Evolutionary conservation across 768 basidiomycete species (phyloP).

Genomic region (Mycena sanguinolenta): DNA sequence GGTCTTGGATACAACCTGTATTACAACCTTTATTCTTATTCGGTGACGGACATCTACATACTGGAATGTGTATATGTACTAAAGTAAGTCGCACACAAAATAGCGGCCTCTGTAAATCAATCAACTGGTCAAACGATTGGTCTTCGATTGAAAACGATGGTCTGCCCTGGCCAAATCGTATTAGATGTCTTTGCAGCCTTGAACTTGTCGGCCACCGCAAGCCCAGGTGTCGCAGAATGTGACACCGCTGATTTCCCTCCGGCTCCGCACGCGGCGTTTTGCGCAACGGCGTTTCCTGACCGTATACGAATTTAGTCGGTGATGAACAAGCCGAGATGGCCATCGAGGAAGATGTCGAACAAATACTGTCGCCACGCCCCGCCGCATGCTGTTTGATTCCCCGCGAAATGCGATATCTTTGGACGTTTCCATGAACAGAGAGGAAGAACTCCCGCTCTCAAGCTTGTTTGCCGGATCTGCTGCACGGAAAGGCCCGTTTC

Average conservation of each 20-base stretch:
- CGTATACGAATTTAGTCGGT: conserved; percentile 21
- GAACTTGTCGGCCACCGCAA: neutral
- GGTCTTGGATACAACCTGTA: conserved; percentile 2
- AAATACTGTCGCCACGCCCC: conserved; percentile 15
- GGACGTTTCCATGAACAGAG: neutral
- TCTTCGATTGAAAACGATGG: neutral
- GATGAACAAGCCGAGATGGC: conserved; percentile 21
- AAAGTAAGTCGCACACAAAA: neutral
- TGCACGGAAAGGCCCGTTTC: neutral
- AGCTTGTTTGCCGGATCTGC: neutral
- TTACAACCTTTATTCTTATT: neutral
- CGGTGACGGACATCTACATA: conserved; percentile 18
- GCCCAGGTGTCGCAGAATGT: neutral
- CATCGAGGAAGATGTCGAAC: conserved; percentile 24
- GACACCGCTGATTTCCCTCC: no score
- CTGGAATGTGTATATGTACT: conserved; percentile 4
- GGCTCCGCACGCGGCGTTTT: neutral
- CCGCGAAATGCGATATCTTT: conserved; percentile 1
- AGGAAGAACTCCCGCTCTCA: neutral
- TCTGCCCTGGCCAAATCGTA: conserved; percentile 13
- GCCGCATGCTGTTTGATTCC: neutral
- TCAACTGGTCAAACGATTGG: neutral
- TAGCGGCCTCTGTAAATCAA: neutral
- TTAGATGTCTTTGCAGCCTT: conserved; percentile 1
- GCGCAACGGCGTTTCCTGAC: neutral